Evolutionary conservation across 1,139 yeast genomes (phyloP), one percentile per base, ranked within the genome.

Genomic region (Wickerhamomyces sp.): DNA sequence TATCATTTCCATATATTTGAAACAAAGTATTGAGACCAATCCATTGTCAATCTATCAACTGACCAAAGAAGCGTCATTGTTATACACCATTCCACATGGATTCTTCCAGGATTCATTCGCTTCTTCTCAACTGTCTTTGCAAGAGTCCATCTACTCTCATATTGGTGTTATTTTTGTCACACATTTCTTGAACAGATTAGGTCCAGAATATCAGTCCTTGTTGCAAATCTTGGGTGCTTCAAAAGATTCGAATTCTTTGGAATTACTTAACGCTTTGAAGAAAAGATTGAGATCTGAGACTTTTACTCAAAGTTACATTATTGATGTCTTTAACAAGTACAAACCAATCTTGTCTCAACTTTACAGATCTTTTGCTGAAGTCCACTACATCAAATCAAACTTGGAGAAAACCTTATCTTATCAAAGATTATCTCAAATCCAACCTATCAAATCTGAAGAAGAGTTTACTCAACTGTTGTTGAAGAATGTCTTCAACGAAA

Each of bases 61-160:
- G 46, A 83, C 86, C 55, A 88, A 87, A 65, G 98, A 91, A 62
- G 95, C 96, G 27, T 87, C 96, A 6, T 72, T 91, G 53, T 70
- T 91, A 49, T 91, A 85, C 62, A 86, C 96, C 54, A 75, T 91
- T 48, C 98, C 98, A 30, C 83, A 84, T 61, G 86, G 87, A 54
- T 72, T 75, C 51, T 89, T 89, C 70, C 83, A 81, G 51, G 70
- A 73, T 36, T 71, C 80, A 41, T 89, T 89, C 57, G 80, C 83
- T 45, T 62, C 70, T 38, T 85, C 93, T 38, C 80, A 79, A 47
- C 73, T 89, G 60, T 88, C 96, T 2, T 77, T 93, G 51, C 98
- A 91, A 63, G 97, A 91, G 64, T 77, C 91, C 34, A 81, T 89
- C 44, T 91, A 91, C 58, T 95, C 97, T 29, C 97, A 91, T 61